These are phyloP conservation scores for Suhomyces vadensis DNA, from an alignment of 805 yeast genomes.

Conservation along the genomic window DNA sequence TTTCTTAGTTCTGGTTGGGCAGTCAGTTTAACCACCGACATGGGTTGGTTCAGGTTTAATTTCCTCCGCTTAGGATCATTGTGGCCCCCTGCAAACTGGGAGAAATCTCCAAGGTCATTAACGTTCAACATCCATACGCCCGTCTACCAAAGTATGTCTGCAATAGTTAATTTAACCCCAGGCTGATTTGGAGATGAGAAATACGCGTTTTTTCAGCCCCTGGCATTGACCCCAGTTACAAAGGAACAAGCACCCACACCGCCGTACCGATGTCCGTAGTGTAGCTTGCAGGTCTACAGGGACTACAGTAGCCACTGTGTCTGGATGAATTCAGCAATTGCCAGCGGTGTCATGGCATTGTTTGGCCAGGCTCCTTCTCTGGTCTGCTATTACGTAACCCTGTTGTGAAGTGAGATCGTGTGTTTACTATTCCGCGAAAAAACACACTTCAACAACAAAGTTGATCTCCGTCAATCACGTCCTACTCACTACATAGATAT, in stretches of 20 bases:
- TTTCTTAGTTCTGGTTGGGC: background rate
- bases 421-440: slow-evolving; percentile 5
- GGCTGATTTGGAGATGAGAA: background rate
- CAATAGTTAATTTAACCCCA: background rate
- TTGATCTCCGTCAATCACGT: slow-evolving; percentile 6
- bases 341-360: no score
- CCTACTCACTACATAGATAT: background rate
- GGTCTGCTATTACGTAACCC: background rate
- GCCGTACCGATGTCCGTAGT: no score
- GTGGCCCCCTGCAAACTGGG: slow-evolving; percentile 3
- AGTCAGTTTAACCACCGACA: background rate
- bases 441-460: slow-evolving; percentile 1
- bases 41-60: background rate
- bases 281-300: no score
- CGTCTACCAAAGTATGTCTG: no score
- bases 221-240: no score
- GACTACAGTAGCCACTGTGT: no score
- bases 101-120: slow-evolving; percentile 5
- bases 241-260: no score
- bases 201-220: slow-evolving; percentile 3
- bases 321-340: no score
- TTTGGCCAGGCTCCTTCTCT: no score
- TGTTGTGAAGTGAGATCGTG: slow-evolving; percentile 2
- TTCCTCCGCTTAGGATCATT: slow-evolving; percentile 11
- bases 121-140: slow-evolving; percentile 1